These are phyloP conservation scores for Hirsutella minnesotensis DNA, from an alignment of 2,329 filamentous ascomycete species.

Conservation along the genomic window DNA sequence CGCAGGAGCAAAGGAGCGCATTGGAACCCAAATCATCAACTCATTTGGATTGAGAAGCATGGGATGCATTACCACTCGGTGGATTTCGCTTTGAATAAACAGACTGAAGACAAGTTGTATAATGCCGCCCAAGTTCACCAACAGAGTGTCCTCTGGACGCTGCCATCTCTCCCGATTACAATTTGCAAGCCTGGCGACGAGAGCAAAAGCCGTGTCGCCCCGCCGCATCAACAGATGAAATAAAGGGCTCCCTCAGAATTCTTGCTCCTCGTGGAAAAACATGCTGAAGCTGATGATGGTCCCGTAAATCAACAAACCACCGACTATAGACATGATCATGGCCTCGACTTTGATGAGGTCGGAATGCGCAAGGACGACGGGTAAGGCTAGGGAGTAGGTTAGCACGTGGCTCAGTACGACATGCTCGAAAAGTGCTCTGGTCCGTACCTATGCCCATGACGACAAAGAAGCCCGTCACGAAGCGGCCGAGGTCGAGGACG, in stretches of 20 bases:
- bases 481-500: constrained; percentile 84
- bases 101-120: not conserved
- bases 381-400: constrained; percentile 52
- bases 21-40: not conserved
- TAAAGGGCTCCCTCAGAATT: constrained; percentile 55
- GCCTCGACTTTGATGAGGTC: constrained; percentile 71
- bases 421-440: too few species aligned
- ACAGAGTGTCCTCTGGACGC: too few species aligned
- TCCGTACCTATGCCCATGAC: constrained; percentile 94
- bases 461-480: constrained; percentile 89
- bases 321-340: constrained; percentile 90
- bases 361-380: constrained; percentile 77
- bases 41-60: not conserved
- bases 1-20: not conserved
- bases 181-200: not conserved
- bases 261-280: constrained; percentile 97
- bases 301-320: constrained; percentile 88
- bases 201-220: too few species aligned
- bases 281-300: constrained; percentile 97
- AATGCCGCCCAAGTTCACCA: too few species aligned
- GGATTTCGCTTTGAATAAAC: not conserved
- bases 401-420: not conserved
- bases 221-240: too few species aligned
- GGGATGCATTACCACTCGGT: not conserved
- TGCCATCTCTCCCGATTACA: not conserved